Evolutionary conservation across 768 basidiomycete genomes (phyloP).

Genomic region (Cytidiella melzeri): DNA sequence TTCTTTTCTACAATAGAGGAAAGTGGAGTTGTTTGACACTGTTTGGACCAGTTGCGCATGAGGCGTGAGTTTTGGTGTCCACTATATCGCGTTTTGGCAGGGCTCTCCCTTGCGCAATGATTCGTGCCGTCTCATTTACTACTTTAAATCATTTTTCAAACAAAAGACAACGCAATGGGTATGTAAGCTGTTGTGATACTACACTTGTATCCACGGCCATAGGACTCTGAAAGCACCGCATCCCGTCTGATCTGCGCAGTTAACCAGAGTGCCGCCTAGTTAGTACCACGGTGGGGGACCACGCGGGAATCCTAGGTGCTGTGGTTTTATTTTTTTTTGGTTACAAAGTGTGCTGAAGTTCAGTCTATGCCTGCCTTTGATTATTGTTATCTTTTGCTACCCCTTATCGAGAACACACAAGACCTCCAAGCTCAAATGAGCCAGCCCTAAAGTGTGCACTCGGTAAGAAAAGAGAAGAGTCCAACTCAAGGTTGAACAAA

Average conservation of each 20-base stretch:
- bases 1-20: background rate
- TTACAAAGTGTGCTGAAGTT: too few species aligned
- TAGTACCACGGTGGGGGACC: slow-evolving; percentile 64
- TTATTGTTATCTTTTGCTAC: too few species aligned
- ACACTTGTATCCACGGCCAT: slow-evolving; percentile 22
- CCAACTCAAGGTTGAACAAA: slow-evolving; percentile 52
- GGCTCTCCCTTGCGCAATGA: too few species aligned
- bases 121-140: too few species aligned
- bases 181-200: slow-evolving; percentile 12
- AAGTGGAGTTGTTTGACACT: background rate
- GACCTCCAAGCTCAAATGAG: slow-evolving; percentile 15
- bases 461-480: slow-evolving; percentile 31
- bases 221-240: slow-evolving; percentile 44
- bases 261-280: slow-evolving; percentile 57
- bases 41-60: background rate
- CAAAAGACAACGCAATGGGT: slow-evolving; percentile 2
- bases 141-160: too few species aligned
- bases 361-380: too few species aligned
- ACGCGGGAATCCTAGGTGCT: slow-evolving; percentile 43
- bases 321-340: slow-evolving; percentile 35
- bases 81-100: too few species aligned
- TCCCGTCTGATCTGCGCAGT: slow-evolving; percentile 61
- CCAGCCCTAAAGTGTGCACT: slow-evolving; percentile 37
- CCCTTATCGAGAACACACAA: too few species aligned
- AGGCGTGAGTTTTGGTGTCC: too few species aligned